Conservation (phyloP, 352 stramenopile species). For the Phytophthora sp. region DNA sequence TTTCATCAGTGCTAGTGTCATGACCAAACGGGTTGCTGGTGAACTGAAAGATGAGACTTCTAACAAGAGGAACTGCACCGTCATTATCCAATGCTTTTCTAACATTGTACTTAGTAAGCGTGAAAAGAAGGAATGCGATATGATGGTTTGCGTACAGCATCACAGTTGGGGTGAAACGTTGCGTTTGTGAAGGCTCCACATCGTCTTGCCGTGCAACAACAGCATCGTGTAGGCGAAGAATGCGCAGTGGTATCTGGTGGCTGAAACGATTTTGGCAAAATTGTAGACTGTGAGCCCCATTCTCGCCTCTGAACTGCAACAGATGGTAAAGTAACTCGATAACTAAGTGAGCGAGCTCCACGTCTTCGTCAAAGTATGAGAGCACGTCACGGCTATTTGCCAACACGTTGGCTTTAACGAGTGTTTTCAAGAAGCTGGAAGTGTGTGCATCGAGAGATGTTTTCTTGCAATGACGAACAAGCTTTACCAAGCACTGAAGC, state of each 20-base stretch:
- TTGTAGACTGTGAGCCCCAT: slow-evolving; percentile 14
- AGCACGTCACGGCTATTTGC: slow-evolving; percentile 22
- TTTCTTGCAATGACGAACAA: slow-evolving; percentile 21
- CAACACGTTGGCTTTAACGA: slow-evolving; percentile 28
- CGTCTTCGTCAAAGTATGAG: slow-evolving; percentile 18
- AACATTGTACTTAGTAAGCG: slow-evolving; percentile 39
- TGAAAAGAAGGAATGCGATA: slow-evolving; percentile 38
- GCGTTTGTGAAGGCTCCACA: background rate
- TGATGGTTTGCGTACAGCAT: background rate
- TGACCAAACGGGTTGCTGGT: background rate
- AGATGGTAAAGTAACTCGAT: slow-evolving; percentile 33
- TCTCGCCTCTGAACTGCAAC: slow-evolving; percentile 9
- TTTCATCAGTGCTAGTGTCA: background rate
- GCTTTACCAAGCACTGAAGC: slow-evolving; percentile 15
- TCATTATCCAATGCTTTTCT: slow-evolving; percentile 25
- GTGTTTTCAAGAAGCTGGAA: slow-evolving; percentile 3
- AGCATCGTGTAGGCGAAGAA: slow-evolving; percentile 31
- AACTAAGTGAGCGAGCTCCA: slow-evolving; percentile 23
- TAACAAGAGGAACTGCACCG: slow-evolving; percentile 5
- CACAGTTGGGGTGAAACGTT: background rate
- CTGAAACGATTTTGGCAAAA: slow-evolving; percentile 36
- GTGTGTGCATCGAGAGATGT: background rate
- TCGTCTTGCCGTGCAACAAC: slow-evolving; percentile 1
- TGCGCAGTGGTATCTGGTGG: slow-evolving; percentile 29
- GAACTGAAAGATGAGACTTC: slow-evolving; percentile 13